These are phyloP conservation scores for Apiotrichum laibachii DNA, from an alignment of 1,284 basidiomycete genomes.

Conservation along the genomic window DNA sequence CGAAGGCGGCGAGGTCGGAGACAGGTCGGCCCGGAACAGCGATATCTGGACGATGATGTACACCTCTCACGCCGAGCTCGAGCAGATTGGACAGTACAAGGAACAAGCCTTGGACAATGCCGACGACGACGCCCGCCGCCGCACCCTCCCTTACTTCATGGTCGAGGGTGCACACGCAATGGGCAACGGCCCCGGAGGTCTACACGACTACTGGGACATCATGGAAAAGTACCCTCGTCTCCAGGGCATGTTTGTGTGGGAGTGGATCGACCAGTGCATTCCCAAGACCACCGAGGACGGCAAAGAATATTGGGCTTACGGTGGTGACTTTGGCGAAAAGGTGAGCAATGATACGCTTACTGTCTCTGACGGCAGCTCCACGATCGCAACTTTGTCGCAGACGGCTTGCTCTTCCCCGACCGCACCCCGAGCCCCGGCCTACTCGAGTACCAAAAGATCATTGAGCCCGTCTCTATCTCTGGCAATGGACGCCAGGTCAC, in stretches of 20 bases:
- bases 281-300: slow-evolving; percentile 6
- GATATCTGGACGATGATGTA: slow-evolving; percentile 25
- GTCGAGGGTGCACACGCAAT: slow-evolving; percentile 25
- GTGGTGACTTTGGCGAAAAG: slow-evolving; percentile 27
- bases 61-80: slow-evolving; percentile 15
- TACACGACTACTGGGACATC: slow-evolving; percentile 17
- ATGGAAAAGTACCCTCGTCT: slow-evolving; percentile 23
- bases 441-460: slow-evolving; percentile 22
- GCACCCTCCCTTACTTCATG: slow-evolving; percentile 18
- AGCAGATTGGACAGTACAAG: slow-evolving; percentile 12
- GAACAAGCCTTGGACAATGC: not conserved
- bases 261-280: slow-evolving; percentile 28
- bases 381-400: slow-evolving; percentile 27
- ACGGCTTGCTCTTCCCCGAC: slow-evolving; percentile 28
- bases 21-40: slow-evolving; percentile 7
- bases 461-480: slow-evolving; percentile 18
- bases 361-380: too few species aligned
- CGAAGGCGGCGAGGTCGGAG: too few species aligned
- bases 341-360: too few species aligned
- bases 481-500: not conserved
- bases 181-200: slow-evolving; percentile 25
- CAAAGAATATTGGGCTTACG: slow-evolving; percentile 14
- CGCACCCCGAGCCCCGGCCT: slow-evolving; percentile 25
- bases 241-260: slow-evolving; percentile 25
- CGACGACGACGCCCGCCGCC: slow-evolving; percentile 6